phyloP scores from a whole-genome alignment of 2,329 filamentous ascomycete genomes.

The Aspergillus hiratsukae region DNA sequence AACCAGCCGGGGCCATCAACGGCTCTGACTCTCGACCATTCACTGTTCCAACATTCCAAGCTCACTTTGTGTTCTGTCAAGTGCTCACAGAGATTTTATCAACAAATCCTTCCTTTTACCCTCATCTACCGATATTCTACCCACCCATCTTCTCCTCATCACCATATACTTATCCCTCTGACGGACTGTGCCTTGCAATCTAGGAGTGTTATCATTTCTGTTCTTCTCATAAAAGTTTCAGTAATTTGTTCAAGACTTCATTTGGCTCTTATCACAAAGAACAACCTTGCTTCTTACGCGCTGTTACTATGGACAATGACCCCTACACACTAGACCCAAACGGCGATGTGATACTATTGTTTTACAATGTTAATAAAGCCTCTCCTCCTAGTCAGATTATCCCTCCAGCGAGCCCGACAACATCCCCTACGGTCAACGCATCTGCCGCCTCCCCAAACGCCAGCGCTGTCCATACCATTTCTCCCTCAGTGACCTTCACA shows the following conservation, averaged over 20 bases:
- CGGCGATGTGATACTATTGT: constrained; percentile 1
- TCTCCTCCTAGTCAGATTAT: not conserved
- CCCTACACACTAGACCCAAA: not conserved
- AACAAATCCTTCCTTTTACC: not conserved
- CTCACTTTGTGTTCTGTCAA: not conserved
- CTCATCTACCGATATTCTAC: not conserved
- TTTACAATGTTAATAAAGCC: not conserved
- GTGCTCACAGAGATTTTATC: not conserved
- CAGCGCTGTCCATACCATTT: not conserved
- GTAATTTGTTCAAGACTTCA: not conserved
- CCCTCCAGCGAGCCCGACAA: no score
- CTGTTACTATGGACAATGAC: not conserved
- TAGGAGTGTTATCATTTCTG: not conserved
- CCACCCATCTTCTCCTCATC: not conserved
- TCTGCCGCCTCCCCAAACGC: not conserved
- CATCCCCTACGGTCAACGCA: not conserved
- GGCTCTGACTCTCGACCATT: not conserved
- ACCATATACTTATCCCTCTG: not conserved
- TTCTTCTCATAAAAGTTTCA: not conserved
- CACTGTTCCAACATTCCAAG: not conserved
- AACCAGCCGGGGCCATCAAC: no score
- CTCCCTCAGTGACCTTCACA: not conserved
- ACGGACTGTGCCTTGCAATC: not conserved
- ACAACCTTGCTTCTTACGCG: not conserved
- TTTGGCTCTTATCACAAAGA: not conserved